Conservation (phyloP, 305 asterid genomes). For the Plantago lanceolata region DNA sequence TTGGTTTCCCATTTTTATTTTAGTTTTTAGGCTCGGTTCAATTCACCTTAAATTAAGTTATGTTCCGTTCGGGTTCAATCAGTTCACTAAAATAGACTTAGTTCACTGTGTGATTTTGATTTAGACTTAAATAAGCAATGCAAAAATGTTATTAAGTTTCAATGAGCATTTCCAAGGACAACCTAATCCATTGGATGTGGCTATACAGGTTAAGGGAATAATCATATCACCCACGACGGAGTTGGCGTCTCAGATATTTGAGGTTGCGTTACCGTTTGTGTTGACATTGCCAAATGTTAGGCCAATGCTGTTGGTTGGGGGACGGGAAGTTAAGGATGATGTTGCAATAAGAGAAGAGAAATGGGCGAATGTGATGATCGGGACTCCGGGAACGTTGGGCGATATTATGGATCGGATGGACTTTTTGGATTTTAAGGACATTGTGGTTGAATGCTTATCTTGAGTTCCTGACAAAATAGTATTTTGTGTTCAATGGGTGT, state of each 20-base stretch:
- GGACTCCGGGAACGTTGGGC: conserved; percentile 81
- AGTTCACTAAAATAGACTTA: too few relatives aligned
- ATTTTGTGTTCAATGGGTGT: neutral
- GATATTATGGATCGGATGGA: conserved; percentile 94
- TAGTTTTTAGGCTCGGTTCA: too few relatives aligned
- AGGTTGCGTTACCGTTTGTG: conserved; percentile 83
- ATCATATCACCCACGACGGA: conserved; percentile 92
- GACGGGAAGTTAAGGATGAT: conserved; percentile 73
- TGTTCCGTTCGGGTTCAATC: too few relatives aligned
- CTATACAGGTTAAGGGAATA: conserved; percentile 73
- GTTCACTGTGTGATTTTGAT: too few relatives aligned
- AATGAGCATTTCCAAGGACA: neutral
- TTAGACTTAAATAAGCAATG: too few relatives aligned
- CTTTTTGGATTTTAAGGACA: conserved; percentile 58
- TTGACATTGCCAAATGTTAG: conserved; percentile 63
- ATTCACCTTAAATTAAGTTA: too few relatives aligned
- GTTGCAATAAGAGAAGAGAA: conserved; percentile 66
- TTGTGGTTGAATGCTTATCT: conserved; percentile 51
- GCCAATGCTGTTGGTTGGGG: conserved; percentile 81
- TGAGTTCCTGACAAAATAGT: neutral
- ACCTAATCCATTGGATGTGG: neutral
- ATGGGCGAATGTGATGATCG: conserved; percentile 80
- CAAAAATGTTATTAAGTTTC: too few relatives aligned
- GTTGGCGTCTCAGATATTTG: conserved; percentile 82
- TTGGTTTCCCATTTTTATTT: neutral